Evolutionary conservation across 2,329 filamentous ascomycete genomes (phyloP), one percentile per base, ranked within the genome.

Genomic region (Aureobasidium sp.): DNA sequence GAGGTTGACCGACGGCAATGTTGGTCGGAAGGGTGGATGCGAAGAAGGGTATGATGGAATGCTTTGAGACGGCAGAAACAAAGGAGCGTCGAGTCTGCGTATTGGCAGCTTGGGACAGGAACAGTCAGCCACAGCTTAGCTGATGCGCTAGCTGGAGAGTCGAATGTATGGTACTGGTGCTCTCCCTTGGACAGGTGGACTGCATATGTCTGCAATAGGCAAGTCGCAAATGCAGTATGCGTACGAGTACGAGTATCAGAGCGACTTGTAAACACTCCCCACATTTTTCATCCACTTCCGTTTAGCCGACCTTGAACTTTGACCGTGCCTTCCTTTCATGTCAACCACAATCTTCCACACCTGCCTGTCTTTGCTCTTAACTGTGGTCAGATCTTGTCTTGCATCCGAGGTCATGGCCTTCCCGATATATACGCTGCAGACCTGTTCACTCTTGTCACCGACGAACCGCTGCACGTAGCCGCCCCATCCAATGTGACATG

Each of bases 211-310:
- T 44, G 12, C 52, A 44, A 56, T 44, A 34, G 52, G 52, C 17
- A 44, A 20, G 17, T 20, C 34, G 34, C 49, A 31, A 42, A 55
- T 17, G 9, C 34, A 22, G 20, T 8, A 11, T 41, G 47, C 29
- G 25, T 34, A n/a, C 27, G n/a, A 44, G 25, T 56, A 49, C 47
- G 47, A 49, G 29, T 49, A 31, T 34, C 47, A 34, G 11, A 12
- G 5, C 47, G 29, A 29, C 55, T 9, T 29, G 55, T 58, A 58
- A 58, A 58, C 55, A 58, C 37, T 42, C 55, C 55, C 55, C 55
- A 58, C 55, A 58, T 20, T 58, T 58, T 47, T 47, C 12, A 7
- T 20, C 3, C 11, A 12, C 15, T 29, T 20, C 22, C 55, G 44
- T 29, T 36, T 22, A 36, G 27, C 55, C 55, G 55, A 47, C 11